phyloP scores from a whole-genome alignment of 1,284 basidiomycete genomes.

The Leucoagaricus sp. region DNA sequence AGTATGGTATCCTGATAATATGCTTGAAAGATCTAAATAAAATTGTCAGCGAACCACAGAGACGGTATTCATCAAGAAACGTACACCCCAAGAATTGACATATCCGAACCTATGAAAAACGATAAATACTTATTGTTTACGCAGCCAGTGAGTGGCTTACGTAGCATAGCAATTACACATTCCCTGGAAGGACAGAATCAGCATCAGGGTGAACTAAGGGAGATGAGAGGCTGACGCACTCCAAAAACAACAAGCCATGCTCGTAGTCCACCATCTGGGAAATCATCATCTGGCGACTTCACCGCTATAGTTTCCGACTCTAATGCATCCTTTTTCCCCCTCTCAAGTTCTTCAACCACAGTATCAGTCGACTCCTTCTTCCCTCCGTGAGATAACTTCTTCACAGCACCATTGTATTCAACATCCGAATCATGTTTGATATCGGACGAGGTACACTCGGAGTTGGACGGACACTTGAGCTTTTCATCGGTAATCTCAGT shows the following conservation, averaged over 20 bases:
- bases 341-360: background rate
- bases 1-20: slow-evolving; percentile 50
- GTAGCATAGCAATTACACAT: slow-evolving; percentile 46
- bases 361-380: background rate
- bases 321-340: background rate
- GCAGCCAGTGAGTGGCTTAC: slow-evolving; percentile 28
- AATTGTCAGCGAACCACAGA: background rate
- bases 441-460: background rate
- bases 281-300: slow-evolving; percentile 16
- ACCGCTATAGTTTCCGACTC: background rate
- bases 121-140: background rate
- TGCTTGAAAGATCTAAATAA: slow-evolving; percentile 49
- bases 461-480: background rate
- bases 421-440: background rate
- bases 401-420: background rate
- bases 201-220: background rate
- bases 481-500: background rate
- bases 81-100: slow-evolving; percentile 49
- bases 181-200: slow-evolving; percentile 25
- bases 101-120: slow-evolving; percentile 40
- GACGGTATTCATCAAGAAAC: slow-evolving; percentile 15
- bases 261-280: slow-evolving; percentile 49
- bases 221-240: slow-evolving; percentile 33
- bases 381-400: background rate
- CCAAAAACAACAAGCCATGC: slow-evolving; percentile 54